Base-by-base conservation (phyloP, 169 alveolate species). In the Miamiensis avidus region DNA sequence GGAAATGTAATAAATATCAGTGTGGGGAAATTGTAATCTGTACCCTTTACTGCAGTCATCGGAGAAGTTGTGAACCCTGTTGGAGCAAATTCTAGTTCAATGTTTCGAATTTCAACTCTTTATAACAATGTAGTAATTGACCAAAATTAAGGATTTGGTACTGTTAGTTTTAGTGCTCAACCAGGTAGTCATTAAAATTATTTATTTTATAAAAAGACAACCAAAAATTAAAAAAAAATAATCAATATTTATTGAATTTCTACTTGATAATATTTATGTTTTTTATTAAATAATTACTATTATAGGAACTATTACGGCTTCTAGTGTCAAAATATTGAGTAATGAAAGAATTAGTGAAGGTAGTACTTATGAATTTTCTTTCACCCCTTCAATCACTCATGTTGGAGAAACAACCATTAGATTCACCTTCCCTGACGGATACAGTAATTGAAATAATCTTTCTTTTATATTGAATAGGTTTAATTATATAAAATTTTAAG, bases 391-490 rank as follows among this genome's bases (percentile, higher is more conserved):
- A 6, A 0, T 49, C 6, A 1, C n/a, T n/a, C 64, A 79, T 64
- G 33, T 26, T 20, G 31, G 49, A n/a, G 84, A 74, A 64, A 32
- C 32, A 1, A 79, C 76, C 15, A n/a, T 79, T 49, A 79, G 84
- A 79, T 79, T 79, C 65, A 79, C 84, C 0, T 79, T 79, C 76
- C 84, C 84, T 49, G 31, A 79, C 34, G 84, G 84, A 79, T 79
- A 79, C 64, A 29, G 76, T 65, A 49, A 49, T 11, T 49, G 20
- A 49, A 49, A n/a, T n/a, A n/a, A n/a, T n/a, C n/a, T n/a, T n/a
- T 49, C 20, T 11, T 49, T 11, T 11, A 49, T 49, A 11, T 49
- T 49, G 20, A 49, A 11, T 11, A 49, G 20, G 20, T 11, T 49
- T 20, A 11, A 49, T 49, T 11, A 49, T 11, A 49, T 11, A 11